These are phyloP conservation scores for Hevea brasiliensis DNA, from an alignment of 345 rosid genomes.

Conservation along the genomic window DNA sequence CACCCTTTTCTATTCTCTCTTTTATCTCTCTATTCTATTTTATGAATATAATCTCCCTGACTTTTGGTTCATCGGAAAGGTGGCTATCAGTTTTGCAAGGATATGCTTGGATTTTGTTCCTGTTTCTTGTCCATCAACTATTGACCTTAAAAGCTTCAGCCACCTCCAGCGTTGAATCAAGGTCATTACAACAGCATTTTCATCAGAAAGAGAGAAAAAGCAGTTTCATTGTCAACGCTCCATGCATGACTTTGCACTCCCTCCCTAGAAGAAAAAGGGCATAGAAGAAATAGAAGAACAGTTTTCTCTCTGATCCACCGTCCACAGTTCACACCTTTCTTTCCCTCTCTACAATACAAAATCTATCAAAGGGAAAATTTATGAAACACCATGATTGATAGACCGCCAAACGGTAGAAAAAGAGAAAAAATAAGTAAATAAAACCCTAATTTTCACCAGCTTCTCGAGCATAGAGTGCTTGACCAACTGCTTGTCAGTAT, in stretches of 20 bases:
- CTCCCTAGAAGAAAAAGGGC: constrained; percentile 15
- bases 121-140: constrained; percentile 13
- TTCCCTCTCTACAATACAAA: not conserved
- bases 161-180: constrained; percentile 18
- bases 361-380: not conserved
- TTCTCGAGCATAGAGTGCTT: constrained; percentile 18
- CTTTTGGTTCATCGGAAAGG: not conserved
- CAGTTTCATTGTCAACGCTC: constrained; percentile 28
- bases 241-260: constrained; percentile 31
- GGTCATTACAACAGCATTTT: not conserved
- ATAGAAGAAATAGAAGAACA: not conserved
- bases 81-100: constrained; percentile 19
- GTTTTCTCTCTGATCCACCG: not conserved
- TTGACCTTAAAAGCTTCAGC: constrained; percentile 16
- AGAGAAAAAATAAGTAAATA: not conserved
- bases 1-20: not conserved
- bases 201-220: constrained; percentile 13
- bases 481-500: constrained; percentile 47
- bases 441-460: constrained; percentile 20
- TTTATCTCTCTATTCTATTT: not conserved
- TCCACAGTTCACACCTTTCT: constrained; percentile 17
- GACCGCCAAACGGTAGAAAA: constrained; percentile 8
- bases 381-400: constrained; percentile 7
- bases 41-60: constrained; percentile 1
- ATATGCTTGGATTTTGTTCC: constrained; percentile 18